Base-by-base conservation (phyloP, 2,329 filamentous ascomycete species). In the Monilinia vaccinii-corymbosi region DNA sequence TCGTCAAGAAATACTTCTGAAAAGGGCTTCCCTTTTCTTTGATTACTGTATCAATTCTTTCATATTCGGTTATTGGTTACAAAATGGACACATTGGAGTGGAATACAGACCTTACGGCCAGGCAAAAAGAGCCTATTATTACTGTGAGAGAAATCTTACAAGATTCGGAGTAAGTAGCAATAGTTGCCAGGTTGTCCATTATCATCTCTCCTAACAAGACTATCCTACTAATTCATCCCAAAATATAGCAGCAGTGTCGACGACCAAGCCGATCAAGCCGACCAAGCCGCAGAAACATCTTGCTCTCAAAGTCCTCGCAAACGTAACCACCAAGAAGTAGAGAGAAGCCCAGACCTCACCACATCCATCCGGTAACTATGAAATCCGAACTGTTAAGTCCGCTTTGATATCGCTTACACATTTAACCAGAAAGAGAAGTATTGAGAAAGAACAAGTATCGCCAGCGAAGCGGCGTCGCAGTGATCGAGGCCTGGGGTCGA, bases 391-490 rank as follows among this genome's bases (percentile, higher is more conserved):
- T 23, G 44, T 32, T 6, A 14, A 53, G 18, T 31, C 9, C 3
- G 34, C 6, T 49, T 31, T 49, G 14, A 34, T 38, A 13, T 32
- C 9, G 47, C 48, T 59, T 25, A 59, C 36, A 44, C 23, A 28
- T 34, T 36, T 28, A 10, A 44, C 2, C 8, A 53, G 56, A 53
- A 51, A 25, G 5, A 16, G 18, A 28, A 44, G n/a, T 45, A 45
- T n/a, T 16, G 28, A 45, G 8, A 42, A 53, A 4, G 28, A 28
- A 14, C n/a, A 52, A 44, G 28, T 58, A 36, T 59, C 56, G 11
- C 56, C 56, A 59, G 51, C 38, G 21, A 59, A 59, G 31, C 48
- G 56, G 13, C 56, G 46, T 10, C 28, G 56, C 18, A 42, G 31
- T 11, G 21, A 13, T 13, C 38, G 21, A 34, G 23, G 11, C 7